These are phyloP conservation scores for Annona cherimola DNA, from an alignment of 164 flowering plant genomes.

Conservation along the genomic window DNA sequence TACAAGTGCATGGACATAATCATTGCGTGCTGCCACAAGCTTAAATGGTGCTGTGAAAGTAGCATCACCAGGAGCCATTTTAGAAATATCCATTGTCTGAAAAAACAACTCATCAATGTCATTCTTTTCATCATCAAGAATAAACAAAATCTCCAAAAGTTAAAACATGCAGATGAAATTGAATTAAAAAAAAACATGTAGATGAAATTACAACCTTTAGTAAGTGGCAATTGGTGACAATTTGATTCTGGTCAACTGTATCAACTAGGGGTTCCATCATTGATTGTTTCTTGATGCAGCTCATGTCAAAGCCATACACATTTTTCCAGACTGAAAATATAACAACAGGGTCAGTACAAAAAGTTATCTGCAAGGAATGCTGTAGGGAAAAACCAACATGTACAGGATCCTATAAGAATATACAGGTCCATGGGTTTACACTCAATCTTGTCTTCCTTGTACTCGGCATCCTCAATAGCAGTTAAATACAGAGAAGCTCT, in stretches of 20 bases:
- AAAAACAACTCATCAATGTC: background rate
- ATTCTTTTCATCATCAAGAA: background rate
- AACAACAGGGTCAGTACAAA: background rate
- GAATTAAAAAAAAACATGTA: background rate
- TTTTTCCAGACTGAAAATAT: constrained; percentile 74
- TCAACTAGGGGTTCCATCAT: constrained; percentile 97
- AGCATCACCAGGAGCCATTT: constrained; percentile 89
- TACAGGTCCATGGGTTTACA: constrained; percentile 40
- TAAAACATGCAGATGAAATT: background rate
- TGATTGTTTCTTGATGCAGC: constrained; percentile 91
- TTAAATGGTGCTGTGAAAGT: constrained; percentile 92
- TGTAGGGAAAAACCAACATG: background rate
- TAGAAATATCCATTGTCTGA: constrained; percentile 96
- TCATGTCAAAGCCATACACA: constrained; percentile 97
- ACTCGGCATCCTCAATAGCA: constrained; percentile 97
- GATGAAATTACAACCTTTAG: constrained; percentile 56
- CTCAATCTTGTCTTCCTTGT: constrained; percentile 97
- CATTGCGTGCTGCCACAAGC: constrained; percentile 86
- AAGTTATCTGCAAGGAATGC: background rate
- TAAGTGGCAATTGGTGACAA: constrained; percentile 79
- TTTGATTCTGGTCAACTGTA: constrained; percentile 87
- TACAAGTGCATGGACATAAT: constrained; percentile 93
- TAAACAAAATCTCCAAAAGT: background rate
- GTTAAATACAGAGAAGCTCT: constrained; percentile 83
- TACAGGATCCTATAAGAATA: background rate